A percentile compares a stretch with the other conserved stretches of the same genome.
phyloP scores from a whole-genome alignment of 2,329 filamentous ascomycete species.

The Ophiostoma perfectum region DNA sequence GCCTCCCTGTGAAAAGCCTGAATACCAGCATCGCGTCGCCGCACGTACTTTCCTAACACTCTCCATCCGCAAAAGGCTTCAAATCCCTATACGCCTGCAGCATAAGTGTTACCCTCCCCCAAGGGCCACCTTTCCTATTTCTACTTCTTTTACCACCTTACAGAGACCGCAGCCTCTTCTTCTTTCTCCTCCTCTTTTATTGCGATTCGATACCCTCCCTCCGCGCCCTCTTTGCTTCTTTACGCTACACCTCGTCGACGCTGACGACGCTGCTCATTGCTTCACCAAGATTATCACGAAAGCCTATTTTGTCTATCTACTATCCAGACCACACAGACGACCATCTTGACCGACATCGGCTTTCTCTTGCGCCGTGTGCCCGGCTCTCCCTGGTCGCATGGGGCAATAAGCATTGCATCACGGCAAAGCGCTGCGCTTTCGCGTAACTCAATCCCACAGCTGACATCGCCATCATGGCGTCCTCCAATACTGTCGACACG shows the following conservation, averaged over 20 bases:
- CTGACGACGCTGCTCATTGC: not conserved
- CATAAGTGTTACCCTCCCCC: not conserved
- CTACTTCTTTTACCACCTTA: not conserved
- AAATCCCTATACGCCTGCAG: not conserved
- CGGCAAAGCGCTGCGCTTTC: slow-evolving; percentile 12
- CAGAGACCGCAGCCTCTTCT: not conserved
- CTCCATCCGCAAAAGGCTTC: not conserved
- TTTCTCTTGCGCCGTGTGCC: not conserved
- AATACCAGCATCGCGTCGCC: slow-evolving; percentile 20
- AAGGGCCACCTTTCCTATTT: not conserved
- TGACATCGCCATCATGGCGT: slow-evolving; percentile 52
- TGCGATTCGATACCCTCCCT: not conserved
- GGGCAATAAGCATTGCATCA: slow-evolving; percentile 7
- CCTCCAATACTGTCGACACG: slow-evolving; percentile 56
- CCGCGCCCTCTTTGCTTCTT: not conserved
- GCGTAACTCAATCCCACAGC: not conserved
- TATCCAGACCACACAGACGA: not conserved
- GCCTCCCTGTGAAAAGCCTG: slow-evolving; percentile 10
- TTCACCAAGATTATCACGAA: not conserved
- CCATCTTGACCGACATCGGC: not conserved
- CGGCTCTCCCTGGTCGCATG: not conserved
- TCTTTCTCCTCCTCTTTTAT: not conserved
- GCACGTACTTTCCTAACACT: slow-evolving; percentile 15
- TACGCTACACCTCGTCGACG: not conserved
- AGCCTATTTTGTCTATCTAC: not conserved